A percentile compares a stretch with the other conserved stretches of the same genome.
These are phyloP conservation scores for Clarireedia paspali DNA, from an alignment of 2,329 filamentous ascomycete species.

Conservation along the genomic window DNA sequence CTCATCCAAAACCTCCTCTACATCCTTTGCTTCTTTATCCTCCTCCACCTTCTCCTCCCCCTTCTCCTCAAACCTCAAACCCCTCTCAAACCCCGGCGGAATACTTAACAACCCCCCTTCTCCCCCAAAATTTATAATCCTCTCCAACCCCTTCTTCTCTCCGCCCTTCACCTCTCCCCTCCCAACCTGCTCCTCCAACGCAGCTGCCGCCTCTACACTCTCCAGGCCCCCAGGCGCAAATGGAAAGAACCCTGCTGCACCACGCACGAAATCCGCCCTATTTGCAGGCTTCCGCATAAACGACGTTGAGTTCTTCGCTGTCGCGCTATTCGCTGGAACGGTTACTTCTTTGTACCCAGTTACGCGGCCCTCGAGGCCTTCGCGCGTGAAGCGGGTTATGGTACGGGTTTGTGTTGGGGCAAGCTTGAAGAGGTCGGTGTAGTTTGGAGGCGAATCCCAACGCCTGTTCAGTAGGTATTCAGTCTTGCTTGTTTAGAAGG, in stretches of 20 bases:
- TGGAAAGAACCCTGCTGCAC: constrained; percentile 87
- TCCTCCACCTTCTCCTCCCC: constrained; percentile 51
- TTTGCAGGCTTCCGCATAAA: constrained; percentile 78
- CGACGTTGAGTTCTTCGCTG: constrained; percentile 92
- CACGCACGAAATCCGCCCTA: constrained; percentile 84
- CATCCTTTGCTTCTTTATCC: constrained; percentile 37
- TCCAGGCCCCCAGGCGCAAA: constrained; percentile 89
- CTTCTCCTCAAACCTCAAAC: constrained; percentile 62
- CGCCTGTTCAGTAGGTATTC: constrained; percentile 33
- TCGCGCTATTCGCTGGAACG: constrained; percentile 79
- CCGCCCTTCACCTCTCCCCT: constrained; percentile 39
- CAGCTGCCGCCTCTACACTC: constrained; percentile 75
- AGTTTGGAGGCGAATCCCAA: constrained; percentile 78
- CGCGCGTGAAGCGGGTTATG: constrained; percentile 84
- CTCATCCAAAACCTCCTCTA: constrained; percentile 6
- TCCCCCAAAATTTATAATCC: constrained; percentile 73
- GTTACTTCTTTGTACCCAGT: constrained; percentile 94
- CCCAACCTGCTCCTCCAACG: constrained; percentile 68
- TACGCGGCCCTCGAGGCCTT: constrained; percentile 86
- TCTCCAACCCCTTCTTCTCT: constrained; percentile 57
- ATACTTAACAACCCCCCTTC: constrained; percentile 73
- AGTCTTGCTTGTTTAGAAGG: constrained; percentile 4
- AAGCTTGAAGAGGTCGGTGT: constrained; percentile 76
- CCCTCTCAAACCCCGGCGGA: constrained; percentile 74
- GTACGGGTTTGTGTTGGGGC: constrained; percentile 89